Base-by-base conservation (phyloP, 73 alveolate genomes). In the Paramecium tetraurelia region DNA sequence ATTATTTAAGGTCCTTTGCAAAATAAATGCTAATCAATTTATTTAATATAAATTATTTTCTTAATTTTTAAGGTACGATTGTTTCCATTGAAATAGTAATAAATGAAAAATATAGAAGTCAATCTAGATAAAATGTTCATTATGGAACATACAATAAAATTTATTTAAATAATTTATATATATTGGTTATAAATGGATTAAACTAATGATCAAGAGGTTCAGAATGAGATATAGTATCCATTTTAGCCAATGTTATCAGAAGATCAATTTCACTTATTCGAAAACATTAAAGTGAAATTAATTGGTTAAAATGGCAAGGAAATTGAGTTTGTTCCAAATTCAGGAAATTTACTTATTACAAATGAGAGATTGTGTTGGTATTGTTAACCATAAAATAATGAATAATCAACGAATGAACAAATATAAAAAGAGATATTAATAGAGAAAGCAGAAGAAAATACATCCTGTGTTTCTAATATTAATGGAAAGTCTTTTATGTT, bases 401-500 rank as follows among this genome's bases (percentile, higher is more conserved):
- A 72, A 12, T 59, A 41, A 80, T 80, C 46, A 27, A 44, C 77
- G 3, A 41, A n/a, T 21, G 90, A 80, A 44, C 29, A 80, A 40
- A 18, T 11, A 16, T 40, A 22, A 9, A 12, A 29, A 20, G 50
- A 36, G 5, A 6, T 10, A 40, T 9, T 22, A 76, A 33, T 9
- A 27, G 16, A 70, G 9, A 9, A 76, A 76, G 7, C n/a, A 3
- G 18, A 76, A 20, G 38, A 36, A 76, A 76, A 33, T n/a, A 4
- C n/a, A 77, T 21, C 50, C 2, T n/a, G 4, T 14, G 50, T 77
- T 1, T 8, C 16, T 8, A 77, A 77, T 43, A 6, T 22, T 3
- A 36, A 77, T 7, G 75, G 89, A 36, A 77, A 77, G 50, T 77
- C 89, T 18, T 77, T 77, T 43, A 77, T 77, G 89, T 77, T 77